Evolutionary conservation across 257 asterid genomes (phyloP).

Genomic region (Solanum chiquidenum): DNA sequence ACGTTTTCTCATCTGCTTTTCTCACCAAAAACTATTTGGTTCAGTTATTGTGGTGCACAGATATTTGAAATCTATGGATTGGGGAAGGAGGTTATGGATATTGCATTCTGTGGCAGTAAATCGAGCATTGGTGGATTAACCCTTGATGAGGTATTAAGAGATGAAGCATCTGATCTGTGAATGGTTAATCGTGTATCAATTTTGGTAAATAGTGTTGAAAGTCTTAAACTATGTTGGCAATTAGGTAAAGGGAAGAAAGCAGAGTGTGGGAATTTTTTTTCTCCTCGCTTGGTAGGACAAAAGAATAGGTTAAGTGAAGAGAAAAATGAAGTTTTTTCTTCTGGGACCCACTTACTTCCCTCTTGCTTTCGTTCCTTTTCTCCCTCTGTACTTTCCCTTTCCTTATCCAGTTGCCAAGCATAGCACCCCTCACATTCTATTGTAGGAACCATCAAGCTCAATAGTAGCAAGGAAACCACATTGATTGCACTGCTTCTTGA

Average conservation of each 20-base stretch:
- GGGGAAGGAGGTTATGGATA: conserved; percentile 71
- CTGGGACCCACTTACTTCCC: background rate
- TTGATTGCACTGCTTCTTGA: background rate
- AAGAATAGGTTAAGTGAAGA: background rate
- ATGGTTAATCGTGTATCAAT: background rate
- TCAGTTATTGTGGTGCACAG: conserved; percentile 96
- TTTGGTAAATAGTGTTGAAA: background rate
- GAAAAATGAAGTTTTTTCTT: background rate
- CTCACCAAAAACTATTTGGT: conserved; percentile 19
- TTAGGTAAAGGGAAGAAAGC: background rate
- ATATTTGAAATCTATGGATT: conserved; percentile 95
- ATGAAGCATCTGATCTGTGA: background rate
- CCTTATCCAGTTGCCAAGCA: background rate
- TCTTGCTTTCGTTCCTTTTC: background rate
- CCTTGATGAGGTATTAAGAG: conserved; percentile 76
- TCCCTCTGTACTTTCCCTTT: background rate
- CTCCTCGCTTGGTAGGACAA: background rate
- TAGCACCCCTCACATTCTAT: background rate
- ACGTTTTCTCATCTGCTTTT: background rate
- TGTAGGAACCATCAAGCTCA: background rate
- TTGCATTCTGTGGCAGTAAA: conserved; percentile 85
- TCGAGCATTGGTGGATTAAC: conserved; percentile 95
- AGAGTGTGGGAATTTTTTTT: background rate
- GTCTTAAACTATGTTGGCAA: background rate
- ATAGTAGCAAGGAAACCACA: background rate